Evolutionary conservation across 1,139 yeast genomes (phyloP), one percentile per base, ranked within the genome.

Genomic region (Yamadazyma pseudoaaseri): DNA sequence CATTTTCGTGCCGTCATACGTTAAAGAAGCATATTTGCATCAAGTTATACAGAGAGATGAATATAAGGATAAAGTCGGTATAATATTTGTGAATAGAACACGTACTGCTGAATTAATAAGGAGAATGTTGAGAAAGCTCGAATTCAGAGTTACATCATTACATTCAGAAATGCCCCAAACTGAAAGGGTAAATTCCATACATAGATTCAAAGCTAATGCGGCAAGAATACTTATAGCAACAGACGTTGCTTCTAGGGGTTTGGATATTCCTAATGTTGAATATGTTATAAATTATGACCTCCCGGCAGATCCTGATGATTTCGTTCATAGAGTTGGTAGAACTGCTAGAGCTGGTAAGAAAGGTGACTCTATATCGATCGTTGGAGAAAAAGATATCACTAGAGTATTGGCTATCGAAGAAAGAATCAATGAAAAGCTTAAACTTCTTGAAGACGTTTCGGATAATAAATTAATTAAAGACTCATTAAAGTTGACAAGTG

Each of bases 251-350:
- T 80, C 96, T 27, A 81, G 99, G 75, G 99, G 99, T 58, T 73
- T 92, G 47, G 98, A 92, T 73, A 92, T 92, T 33, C 98, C 98
- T 2, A 71, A 78, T 4, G 98, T 92, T 5, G 92, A 81, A 51
- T 65, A 90, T 46, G 98, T 94, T 25, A 65, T 94, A 21, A 92
- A 94, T 55, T 92, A 76, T 52, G 98, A 94, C 54, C 76, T 92
- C 23, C 98, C 98, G 4, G 89, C 95, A 4, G 97, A 92, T 56
- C 90, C 98, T 0, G 97, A 92, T 56, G 97, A 90, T 56, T 94
- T 85, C 52, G 86, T 92, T 38, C 99, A 92, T 63, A 73, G 99
- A 57, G 96, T 90, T n/a, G 99, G 99, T 73, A 87, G 99, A 79
- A 92, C 98, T 13, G 99, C 98, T n/a, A 85, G 99, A 73, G 98